Conservation (phyloP, 2,329 filamentous ascomycete genomes). For the Ophiostoma sp. region DNA sequence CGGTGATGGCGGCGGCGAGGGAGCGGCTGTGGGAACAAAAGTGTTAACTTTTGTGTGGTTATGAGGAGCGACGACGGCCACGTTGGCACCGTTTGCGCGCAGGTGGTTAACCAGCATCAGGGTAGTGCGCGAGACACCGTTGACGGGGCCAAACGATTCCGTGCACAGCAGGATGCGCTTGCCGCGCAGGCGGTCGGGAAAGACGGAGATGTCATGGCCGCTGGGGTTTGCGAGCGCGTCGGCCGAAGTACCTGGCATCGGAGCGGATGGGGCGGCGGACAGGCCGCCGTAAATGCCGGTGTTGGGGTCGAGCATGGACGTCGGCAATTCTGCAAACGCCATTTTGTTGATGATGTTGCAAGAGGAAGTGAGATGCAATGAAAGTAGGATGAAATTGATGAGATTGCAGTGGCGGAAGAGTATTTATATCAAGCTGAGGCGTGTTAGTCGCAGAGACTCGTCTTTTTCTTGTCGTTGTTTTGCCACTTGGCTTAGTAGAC, state of each 20-base stretch:
- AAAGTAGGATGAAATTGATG: not conserved
- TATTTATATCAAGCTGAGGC: not conserved
- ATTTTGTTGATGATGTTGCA: not conserved
- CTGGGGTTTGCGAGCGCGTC: not conserved
- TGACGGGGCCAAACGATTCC: constrained; percentile 67
- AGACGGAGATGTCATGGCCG: constrained; percentile 40
- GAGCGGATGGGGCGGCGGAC: too few species aligned
- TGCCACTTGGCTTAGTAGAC: not conserved
- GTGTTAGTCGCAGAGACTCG: not conserved
- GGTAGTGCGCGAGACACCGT: constrained; percentile 67
- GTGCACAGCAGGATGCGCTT: constrained; percentile 63
- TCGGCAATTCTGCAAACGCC: constrained; percentile 11
- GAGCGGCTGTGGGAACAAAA: constrained; percentile 39
- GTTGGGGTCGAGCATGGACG: not conserved
- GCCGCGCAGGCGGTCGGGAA: constrained; percentile 48
- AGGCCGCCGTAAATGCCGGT: constrained; percentile 5
- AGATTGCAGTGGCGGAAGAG: not conserved
- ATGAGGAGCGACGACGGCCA: constrained; percentile 62
- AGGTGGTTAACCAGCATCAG: constrained; percentile 64
- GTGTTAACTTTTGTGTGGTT: constrained; percentile 52
- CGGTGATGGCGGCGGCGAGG: constrained; percentile 22
- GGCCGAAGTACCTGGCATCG: not conserved
- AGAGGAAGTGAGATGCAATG: not conserved
- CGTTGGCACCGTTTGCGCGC: constrained; percentile 56
- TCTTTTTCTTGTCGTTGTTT: too few species aligned